phyloP scores from a whole-genome alignment of 1,284 basidiomycete genomes.

The Kalmanozyma brasiliensis region DNA sequence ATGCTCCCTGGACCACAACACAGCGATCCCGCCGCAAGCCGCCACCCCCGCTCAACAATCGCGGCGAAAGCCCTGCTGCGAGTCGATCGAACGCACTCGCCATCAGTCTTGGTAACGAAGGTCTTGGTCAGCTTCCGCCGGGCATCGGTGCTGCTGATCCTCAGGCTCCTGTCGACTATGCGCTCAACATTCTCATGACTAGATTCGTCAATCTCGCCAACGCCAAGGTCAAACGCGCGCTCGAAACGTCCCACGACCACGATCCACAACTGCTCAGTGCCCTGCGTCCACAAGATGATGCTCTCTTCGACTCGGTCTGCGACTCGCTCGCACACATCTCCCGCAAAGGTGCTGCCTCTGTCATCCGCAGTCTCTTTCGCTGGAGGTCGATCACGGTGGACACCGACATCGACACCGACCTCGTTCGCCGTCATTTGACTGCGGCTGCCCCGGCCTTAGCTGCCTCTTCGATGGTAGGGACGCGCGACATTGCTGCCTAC shows the following conservation, averaged over 20 bases:
- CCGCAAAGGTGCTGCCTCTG: slow-evolving; percentile 82
- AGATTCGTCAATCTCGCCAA: slow-evolving; percentile 55
- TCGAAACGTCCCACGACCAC: slow-evolving; percentile 41
- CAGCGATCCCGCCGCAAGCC: slow-evolving; percentile 18
- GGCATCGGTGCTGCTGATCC: slow-evolving; percentile 53
- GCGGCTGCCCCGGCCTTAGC: slow-evolving; percentile 12
- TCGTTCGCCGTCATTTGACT: slow-evolving; percentile 39
- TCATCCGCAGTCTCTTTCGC: slow-evolving; percentile 85
- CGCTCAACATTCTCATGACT: slow-evolving; percentile 61
- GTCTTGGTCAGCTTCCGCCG: slow-evolving; percentile 45
- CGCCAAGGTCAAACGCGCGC: slow-evolving; percentile 48
- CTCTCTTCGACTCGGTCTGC: slow-evolving; percentile 82
- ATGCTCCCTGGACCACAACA: slow-evolving; percentile 22
- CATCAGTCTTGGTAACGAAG: slow-evolving; percentile 33
- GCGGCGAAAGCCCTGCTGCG: slow-evolving; percentile 14
- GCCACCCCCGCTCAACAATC: slow-evolving; percentile 1
- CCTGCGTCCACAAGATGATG: slow-evolving; percentile 79
- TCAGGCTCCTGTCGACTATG: slow-evolving; percentile 55
- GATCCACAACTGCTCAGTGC: slow-evolving; percentile 40
- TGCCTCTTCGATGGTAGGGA: slow-evolving; percentile 14
- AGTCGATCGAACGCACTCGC: slow-evolving; percentile 28
- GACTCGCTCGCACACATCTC: slow-evolving; percentile 86
- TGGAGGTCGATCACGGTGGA: slow-evolving; percentile 74
- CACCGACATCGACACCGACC: slow-evolving; percentile 26
- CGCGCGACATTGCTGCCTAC: slow-evolving; percentile 43